Evolutionary conservation across 164 flowering plant genomes (phyloP), one percentile per base, ranked within the genome.

Genomic region (Saururus chinensis): DNA sequence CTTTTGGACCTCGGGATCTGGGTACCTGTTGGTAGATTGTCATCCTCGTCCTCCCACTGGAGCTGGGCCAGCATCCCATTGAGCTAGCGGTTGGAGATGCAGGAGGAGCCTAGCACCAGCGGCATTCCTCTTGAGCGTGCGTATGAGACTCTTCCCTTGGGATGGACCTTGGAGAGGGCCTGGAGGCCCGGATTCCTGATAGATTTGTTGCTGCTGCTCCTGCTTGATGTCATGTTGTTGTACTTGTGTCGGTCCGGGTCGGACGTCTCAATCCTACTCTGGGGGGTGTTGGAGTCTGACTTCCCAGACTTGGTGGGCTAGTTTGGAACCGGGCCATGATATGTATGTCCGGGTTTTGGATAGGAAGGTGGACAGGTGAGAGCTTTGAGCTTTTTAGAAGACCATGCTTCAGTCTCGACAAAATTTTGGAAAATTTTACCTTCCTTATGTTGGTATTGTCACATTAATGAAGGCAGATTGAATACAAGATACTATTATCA

Each of bases 121-220:
- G 73, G 35, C 5, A 88, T 78, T 84, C 77, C 68, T 84, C 80
- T 73, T 84, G 41, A 82, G 54, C 17, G 64, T 30, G 8, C 71
- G 79, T 20, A 89, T 42, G 71, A 86, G 60, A 8, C 53, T 75
- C 66, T 61, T 84, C 91, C 92, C 87, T 0, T 76, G 87, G 76
- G 51, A 59, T 53, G 25, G 57, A 35, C 20, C 75, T 71, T 1
- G 55, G 24, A 49, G 41, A 35, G 26, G 69, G 61, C 7, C 64
- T 64, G 10, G 53, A 49, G 57, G 59, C 40, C 64, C 45, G 45
- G 45, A 9, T 13, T 40, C 48, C 76, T 62, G 59, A 30, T 30
- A 24, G 57, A 2, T 20, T 20, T 20, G 13, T 22, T 8, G 30
- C 16, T 12, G 25, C 16, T 54, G 30, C 21, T 6, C 56, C 20